Percentiles rank a stretch among this genome's conserved stretches.
phyloP scores from a whole-genome alignment of 306 rosid genomes.

The Castanea sativa region DNA sequence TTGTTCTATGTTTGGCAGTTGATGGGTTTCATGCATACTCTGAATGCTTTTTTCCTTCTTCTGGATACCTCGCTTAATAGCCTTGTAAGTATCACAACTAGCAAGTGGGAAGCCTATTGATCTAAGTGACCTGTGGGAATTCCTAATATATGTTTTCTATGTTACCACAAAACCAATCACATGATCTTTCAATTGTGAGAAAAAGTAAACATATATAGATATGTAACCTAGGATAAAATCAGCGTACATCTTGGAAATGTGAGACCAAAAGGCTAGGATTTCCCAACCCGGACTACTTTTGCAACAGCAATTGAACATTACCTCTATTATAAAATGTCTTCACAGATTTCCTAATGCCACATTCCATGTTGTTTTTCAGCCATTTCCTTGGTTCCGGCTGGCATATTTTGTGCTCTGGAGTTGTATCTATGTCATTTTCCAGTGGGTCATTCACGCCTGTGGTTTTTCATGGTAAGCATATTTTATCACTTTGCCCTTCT shows the following conservation, averaged over 20 bases:
- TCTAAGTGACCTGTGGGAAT: background rate
- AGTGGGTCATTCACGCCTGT: conserved; percentile 63
- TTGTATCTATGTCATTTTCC: conserved; percentile 60
- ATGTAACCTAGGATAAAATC: background rate
- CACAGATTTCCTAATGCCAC: conserved; percentile 6
- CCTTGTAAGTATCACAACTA: conserved; percentile 54
- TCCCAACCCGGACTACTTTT: background rate
- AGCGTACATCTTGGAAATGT: background rate
- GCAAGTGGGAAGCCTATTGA: background rate
- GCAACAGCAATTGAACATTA: background rate
- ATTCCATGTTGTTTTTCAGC: conserved; percentile 41
- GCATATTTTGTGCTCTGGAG: conserved; percentile 75
- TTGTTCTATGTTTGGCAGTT: conserved; percentile 48
- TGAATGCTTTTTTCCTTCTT: conserved; percentile 64
- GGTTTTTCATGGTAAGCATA: conserved; percentile 43
- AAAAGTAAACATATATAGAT: background rate
- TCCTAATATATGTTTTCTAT: too few relatives aligned
- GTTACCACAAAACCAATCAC: too few relatives aligned
- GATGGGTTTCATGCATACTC: conserved; percentile 70
- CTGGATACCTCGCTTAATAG: conserved; percentile 64
- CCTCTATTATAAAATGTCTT: background rate
- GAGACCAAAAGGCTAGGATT: background rate
- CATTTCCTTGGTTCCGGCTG: conserved; percentile 77
- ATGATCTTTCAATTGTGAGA: background rate
- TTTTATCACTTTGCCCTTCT: background rate